Evolutionary conservation across 148 eudicot species (phyloP), one percentile per base, ranked within the genome.

Genomic region (Rhododendron griersonianum): DNA sequence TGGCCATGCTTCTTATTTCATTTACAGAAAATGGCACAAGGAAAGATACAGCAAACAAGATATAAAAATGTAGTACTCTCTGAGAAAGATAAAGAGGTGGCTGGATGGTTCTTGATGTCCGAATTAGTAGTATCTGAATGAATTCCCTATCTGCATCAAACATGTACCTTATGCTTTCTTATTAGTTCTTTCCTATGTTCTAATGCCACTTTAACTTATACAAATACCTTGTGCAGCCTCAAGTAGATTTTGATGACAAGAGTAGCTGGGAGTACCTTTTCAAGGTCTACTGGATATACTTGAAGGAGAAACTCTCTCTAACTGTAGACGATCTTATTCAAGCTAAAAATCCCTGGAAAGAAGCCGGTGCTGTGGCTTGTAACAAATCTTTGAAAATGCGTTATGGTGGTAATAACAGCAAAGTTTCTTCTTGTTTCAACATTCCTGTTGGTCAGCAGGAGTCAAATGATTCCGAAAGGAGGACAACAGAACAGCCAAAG

Each of bases 241-340:
- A 91, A 84, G 98, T 96, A 83, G 99, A 96, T 91, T 96, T 96
- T 90, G 98, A 95, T 88, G 99, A 96, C 89, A 86, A 88, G 59
- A 90, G 86, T 71, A 94, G 98, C 90, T 96, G 99, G 99, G 99
- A 96, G 90, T 95, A 96, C 90, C 98, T 96, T 76, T 96, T 96
- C 88, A 96, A 96, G 90, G 92, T 94, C 84, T 96, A 96, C 84
- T 96, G 98, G 98, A 84, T 91, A 74, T 89, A 74, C 83, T 85
- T 94, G 89, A 96, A 95, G 87, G 92, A 90, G 84, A 94, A 93
- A 79, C 91, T 94, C 77, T 91, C 94, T 83, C 88, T 96, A 45
- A 94, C 95, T 30, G 39, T 91, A 47, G 90, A 88, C 87, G 98
- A 96, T 89, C 91, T 96, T 81, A 88, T 85, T 89, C 90, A 83